Percentiles rank a stretch among this genome's conserved stretches.
phyloP scores from a whole-genome alignment of 2,329 filamentous ascomycete species.

The Epichloe amarillans region DNA sequence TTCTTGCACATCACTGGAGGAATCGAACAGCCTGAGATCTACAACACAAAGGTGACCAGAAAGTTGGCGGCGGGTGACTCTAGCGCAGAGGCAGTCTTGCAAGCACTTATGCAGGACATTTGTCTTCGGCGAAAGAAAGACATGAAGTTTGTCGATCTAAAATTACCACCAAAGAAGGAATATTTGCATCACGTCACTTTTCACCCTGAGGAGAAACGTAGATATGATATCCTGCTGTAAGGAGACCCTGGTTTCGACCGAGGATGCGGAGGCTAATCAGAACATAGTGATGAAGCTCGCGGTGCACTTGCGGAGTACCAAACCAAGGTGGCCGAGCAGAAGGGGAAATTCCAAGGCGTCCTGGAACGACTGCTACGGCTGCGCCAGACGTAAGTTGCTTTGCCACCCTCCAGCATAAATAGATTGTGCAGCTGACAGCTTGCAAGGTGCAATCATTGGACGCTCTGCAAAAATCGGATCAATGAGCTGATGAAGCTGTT shows the following conservation, averaged over 20 bases:
- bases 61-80: conserved; percentile 46
- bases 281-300: conserved; percentile 52
- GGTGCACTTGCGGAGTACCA: conserved; percentile 53
- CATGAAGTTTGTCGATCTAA: conserved; percentile 76
- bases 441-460: conserved; percentile 68
- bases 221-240: conserved; percentile 61
- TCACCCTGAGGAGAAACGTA: conserved; percentile 56
- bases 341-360: conserved; percentile 55
- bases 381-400: conserved; percentile 48
- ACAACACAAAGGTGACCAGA: conserved; percentile 49
- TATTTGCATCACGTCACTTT: conserved; percentile 67
- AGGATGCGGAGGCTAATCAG: conserved; percentile 11
- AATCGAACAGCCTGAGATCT: conserved; percentile 58
- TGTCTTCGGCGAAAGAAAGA: conserved; percentile 75
- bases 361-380: conserved; percentile 72
- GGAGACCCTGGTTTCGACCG: conserved; percentile 13
- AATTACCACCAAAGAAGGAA: conserved; percentile 63
- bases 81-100: conserved; percentile 50
- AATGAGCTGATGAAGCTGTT: conserved; percentile 57
- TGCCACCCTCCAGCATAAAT: not conserved
- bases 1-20: conserved; percentile 68
- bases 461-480: conserved; percentile 63
- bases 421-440: not conserved
- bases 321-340: conserved; percentile 26
- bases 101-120: conserved; percentile 66